Evolutionary conservation across 345 rosid species (phyloP).

Genomic region (Linum usitatissimum): DNA sequence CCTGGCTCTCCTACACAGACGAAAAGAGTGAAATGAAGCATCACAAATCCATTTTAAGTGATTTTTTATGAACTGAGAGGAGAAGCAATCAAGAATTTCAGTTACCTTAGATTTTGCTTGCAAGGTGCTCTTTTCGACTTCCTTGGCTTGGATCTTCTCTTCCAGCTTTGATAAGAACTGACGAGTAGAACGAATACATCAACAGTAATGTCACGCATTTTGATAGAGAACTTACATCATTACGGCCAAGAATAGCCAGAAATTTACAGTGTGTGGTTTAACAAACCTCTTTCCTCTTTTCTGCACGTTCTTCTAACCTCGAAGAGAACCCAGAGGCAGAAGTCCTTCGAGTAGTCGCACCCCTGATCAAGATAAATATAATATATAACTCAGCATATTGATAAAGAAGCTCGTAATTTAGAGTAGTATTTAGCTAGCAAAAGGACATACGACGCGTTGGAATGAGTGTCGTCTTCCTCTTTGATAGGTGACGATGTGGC

Average conservation of each 20-base stretch:
- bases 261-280: background rate
- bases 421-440: background rate
- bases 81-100: background rate
- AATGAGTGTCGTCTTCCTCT: slow-evolving; percentile 75
- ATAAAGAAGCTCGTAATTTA: too few relatives aligned
- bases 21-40: slow-evolving; percentile 8
- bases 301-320: slow-evolving; percentile 28
- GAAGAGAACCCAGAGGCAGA: slow-evolving; percentile 29
- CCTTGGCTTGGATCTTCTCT: slow-evolving; percentile 27
- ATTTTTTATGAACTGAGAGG: background rate
- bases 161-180: slow-evolving; percentile 27
- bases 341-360: slow-evolving; percentile 44
- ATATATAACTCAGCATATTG: background rate
- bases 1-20: slow-evolving; percentile 21
- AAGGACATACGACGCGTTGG: slow-evolving; percentile 64
- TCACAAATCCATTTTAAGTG: background rate
- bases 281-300: slow-evolving; percentile 26
- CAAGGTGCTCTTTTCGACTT: slow-evolving; percentile 20
- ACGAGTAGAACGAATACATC: background rate
- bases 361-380: slow-evolving; percentile 7
- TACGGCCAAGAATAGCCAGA: background rate
- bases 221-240: slow-evolving; percentile 6
- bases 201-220: background rate
- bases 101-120: slow-evolving; percentile 23
- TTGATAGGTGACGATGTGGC: slow-evolving; percentile 31